phyloP scores from a whole-genome alignment of 2,329 filamentous ascomycete species.

The Venturia pyrina region DNA sequence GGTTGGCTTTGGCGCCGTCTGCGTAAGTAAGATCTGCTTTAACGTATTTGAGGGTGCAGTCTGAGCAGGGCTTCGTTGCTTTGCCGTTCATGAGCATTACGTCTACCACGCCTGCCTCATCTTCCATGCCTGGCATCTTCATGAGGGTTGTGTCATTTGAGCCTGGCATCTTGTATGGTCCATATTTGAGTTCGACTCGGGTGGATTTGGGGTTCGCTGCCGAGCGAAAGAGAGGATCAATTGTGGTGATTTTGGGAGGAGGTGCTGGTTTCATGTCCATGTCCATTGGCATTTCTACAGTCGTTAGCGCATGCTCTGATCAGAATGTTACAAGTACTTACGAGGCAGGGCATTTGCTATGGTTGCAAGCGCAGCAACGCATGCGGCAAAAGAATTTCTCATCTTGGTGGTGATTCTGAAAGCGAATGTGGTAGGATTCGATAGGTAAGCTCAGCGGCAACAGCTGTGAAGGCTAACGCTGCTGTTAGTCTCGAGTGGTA shows the following conservation, averaged over 20 bases:
- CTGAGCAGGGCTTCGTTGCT: slow-evolving; percentile 10
- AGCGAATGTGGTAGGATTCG: not conserved
- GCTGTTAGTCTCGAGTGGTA: not conserved
- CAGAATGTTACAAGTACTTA: not conserved
- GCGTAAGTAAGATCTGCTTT: slow-evolving; percentile 4
- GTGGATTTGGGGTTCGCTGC: slow-evolving; percentile 3
- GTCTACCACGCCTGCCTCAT: slow-evolving; percentile 9
- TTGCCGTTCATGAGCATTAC: slow-evolving; percentile 4
- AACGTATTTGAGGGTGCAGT: slow-evolving; percentile 13
- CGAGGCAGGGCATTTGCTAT: not conserved
- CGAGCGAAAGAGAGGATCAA: slow-evolving; percentile 1
- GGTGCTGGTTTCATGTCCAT: not conserved
- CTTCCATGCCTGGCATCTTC: slow-evolving; percentile 10
- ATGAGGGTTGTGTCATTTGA: slow-evolving; percentile 4
- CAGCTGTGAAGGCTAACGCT: not conserved
- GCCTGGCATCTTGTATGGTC: slow-evolving; percentile 3
- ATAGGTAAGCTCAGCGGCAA: not conserved
- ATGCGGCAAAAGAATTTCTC: not conserved
- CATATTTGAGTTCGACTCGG: slow-evolving; percentile 5
- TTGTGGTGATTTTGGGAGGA: not conserved
- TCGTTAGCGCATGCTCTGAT: not conserved
- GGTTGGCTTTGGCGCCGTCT: slow-evolving; percentile 7
- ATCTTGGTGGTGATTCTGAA: not conserved
- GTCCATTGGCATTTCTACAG: slow-evolving; percentile 3
- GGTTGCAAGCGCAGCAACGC: not conserved